A percentile compares a stretch with the other conserved stretches of the same genome.
Evolutionary conservation across 345 rosid species (phyloP).

Genomic region (Arabidopsis arenosa): DNA sequence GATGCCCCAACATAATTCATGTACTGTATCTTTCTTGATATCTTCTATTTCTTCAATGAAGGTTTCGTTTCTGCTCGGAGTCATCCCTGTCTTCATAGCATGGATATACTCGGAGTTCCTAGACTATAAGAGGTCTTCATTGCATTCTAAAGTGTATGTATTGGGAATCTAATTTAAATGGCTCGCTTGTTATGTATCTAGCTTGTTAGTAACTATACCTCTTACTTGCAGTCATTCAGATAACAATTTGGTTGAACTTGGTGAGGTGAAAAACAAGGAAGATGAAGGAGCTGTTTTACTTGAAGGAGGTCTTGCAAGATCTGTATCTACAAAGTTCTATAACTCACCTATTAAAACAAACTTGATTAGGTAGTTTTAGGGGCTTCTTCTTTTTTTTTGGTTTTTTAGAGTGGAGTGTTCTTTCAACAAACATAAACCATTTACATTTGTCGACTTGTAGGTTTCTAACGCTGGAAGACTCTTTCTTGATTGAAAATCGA

Average conservation of each 20-base stretch:
- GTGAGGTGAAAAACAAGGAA: constrained; percentile 64
- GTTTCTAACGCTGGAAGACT: constrained; percentile 87
- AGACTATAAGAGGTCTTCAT: constrained; percentile 64
- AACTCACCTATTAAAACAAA: constrained; percentile 66
- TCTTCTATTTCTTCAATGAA: constrained; percentile 42
- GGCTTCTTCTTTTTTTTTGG: neutral
- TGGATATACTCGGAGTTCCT: constrained; percentile 89
- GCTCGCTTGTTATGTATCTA: neutral
- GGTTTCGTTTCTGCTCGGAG: constrained; percentile 90
- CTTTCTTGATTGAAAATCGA: constrained; percentile 93
- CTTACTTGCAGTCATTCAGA: constrained; percentile 82
- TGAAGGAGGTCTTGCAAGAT: constrained; percentile 88
- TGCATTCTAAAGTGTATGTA: constrained; percentile 81
- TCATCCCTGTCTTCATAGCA: constrained; percentile 77
- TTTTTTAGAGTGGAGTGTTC: neutral
- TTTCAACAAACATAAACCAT: constrained; percentile 4
- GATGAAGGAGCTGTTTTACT: constrained; percentile 83
- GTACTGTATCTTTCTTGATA: neutral
- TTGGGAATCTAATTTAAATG: neutral
- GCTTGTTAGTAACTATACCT: neutral
- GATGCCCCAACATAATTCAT: neutral
- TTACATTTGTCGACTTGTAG: constrained; percentile 44
- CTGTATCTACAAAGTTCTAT: constrained; percentile 68
- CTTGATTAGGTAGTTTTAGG: constrained; percentile 63
- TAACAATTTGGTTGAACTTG: constrained; percentile 80